Evolutionary conservation across 352 stramenopile species (phyloP).

Genomic region (Pythium biforme): DNA sequence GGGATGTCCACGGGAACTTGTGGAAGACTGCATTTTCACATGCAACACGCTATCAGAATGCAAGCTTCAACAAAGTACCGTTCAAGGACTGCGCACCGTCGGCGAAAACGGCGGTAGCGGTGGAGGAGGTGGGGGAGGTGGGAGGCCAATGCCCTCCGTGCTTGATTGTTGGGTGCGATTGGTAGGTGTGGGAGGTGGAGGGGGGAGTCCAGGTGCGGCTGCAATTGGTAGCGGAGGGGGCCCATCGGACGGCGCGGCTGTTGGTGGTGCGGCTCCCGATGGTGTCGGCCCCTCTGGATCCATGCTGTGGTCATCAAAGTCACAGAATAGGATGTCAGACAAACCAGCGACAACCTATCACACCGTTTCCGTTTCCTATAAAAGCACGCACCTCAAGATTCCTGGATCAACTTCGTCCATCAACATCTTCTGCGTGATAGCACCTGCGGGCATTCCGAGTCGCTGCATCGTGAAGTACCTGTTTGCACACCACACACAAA

Average conservation of each 20-base stretch:
- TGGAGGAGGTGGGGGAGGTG: conserved; percentile 37
- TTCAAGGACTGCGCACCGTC: conserved; percentile 36
- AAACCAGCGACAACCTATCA: too few species aligned
- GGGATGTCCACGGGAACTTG: conserved; percentile 39
- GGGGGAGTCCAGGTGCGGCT: not conserved
- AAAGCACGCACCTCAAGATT: conserved; percentile 43
- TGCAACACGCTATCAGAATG: not conserved
- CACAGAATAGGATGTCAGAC: too few species aligned
- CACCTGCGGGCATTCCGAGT: conserved; percentile 65
- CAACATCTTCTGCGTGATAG: conserved; percentile 78
- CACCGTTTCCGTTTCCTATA: too few species aligned
- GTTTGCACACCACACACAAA: not conserved
- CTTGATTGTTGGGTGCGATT: not conserved
- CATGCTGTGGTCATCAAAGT: conserved; percentile 40
- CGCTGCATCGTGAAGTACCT: conserved; percentile 84
- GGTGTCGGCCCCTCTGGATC: conserved; percentile 77
- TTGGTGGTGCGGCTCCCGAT: conserved; percentile 39
- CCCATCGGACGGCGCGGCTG: conserved; percentile 1
- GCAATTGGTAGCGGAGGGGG: conserved; percentile 26
- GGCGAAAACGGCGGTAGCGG: conserved; percentile 49
- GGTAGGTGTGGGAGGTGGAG: conserved; percentile 8
- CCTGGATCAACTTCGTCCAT: conserved; percentile 72
- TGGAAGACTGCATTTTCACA: conserved; percentile 28
- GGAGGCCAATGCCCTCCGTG: not conserved
- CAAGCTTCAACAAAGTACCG: not conserved